A percentile compares a stretch with the other conserved stretches of the same genome.
phyloP scores from a whole-genome alignment of 768 basidiomycete species.

The Mrakia frigida region DNA sequence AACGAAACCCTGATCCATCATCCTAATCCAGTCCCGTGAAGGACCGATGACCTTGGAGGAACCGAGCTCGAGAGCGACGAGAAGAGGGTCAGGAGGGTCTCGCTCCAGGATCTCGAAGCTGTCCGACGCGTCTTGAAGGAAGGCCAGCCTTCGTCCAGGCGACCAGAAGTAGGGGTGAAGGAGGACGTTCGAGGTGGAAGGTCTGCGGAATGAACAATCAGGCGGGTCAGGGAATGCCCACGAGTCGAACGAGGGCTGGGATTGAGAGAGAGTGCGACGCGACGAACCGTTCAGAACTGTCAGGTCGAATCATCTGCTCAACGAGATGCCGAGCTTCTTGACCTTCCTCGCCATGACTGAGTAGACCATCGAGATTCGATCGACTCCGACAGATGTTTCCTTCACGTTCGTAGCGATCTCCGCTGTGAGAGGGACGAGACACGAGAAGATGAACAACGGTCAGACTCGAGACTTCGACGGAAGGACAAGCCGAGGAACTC shows the following conservation, averaged over 20 bases:
- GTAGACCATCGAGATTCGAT: constrained; percentile 64
- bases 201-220: constrained; percentile 10
- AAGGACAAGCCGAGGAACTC: neutral
- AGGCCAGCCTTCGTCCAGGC: constrained; percentile 71
- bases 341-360: constrained; percentile 85
- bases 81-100: constrained; percentile 72
- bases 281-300: constrained; percentile 67
- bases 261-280: neutral
- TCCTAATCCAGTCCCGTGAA: constrained; percentile 70
- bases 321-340: constrained; percentile 84
- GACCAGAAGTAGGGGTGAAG: constrained; percentile 98
- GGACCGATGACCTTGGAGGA: constrained; percentile 70
- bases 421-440: constrained; percentile 42
- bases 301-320: constrained; percentile 65
- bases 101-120: constrained; percentile 97
- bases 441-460: neutral
- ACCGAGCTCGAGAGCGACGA: constrained; percentile 67
- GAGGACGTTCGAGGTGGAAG: constrained; percentile 70
- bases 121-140: constrained; percentile 96
- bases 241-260: neutral
- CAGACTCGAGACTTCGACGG: neutral
- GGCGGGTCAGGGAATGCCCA: neutral
- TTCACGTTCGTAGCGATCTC: constrained; percentile 87
- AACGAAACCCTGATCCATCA: constrained; percentile 80
- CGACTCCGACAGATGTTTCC: constrained; percentile 76